Conservation (phyloP, 495 filamentous ascomycete species). For the Neurospora sp. region DNA sequence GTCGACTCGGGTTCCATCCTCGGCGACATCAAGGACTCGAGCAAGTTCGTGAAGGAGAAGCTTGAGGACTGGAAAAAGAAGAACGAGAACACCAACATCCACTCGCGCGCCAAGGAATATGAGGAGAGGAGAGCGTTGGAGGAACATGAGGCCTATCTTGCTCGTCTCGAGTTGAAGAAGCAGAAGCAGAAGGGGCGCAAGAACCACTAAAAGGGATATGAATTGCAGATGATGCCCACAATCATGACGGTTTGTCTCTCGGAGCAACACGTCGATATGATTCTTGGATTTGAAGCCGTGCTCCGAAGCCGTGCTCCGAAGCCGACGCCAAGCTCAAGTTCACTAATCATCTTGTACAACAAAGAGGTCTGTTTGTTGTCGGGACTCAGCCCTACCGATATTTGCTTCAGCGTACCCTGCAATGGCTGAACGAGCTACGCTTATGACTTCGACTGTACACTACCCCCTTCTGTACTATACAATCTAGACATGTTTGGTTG, state of each 20-base stretch:
- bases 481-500: background rate
- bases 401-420: background rate
- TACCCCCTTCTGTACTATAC: background rate
- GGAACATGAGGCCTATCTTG: constrained; percentile 28
- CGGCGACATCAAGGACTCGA: constrained; percentile 13
- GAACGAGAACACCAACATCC: constrained; percentile 2
- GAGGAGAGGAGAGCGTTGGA: constrained; percentile 36
- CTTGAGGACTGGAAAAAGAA: constrained; percentile 17
- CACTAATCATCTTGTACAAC: background rate
- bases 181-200: constrained; percentile 1
- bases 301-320: background rate
- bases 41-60: constrained; percentile 28
- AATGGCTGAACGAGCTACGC: background rate
- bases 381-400: background rate
- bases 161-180: constrained; percentile 22
- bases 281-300: background rate
- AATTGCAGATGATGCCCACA: background rate
- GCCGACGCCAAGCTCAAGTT: background rate
- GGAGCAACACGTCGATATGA: background rate
- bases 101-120: constrained; percentile 31
- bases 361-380: background rate
- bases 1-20: constrained; percentile 11
- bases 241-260: background rate
- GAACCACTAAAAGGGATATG: background rate
- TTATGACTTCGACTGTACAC: background rate